phyloP scores from a whole-genome alignment of 345 rosid genomes.

The Euphorbia peplus region DNA sequence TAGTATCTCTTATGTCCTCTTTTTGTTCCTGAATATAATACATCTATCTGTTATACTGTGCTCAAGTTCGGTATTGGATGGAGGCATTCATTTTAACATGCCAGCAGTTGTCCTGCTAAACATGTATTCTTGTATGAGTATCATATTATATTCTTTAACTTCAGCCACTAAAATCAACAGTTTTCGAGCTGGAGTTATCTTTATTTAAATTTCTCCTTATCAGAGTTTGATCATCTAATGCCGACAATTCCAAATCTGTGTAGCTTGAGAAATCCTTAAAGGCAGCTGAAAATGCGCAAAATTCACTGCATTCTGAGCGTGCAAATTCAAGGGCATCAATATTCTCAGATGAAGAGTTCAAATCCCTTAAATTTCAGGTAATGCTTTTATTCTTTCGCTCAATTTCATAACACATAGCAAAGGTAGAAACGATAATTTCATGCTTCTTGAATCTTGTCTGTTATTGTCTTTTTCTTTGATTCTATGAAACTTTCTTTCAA shows the following conservation, averaged over 20 bases:
- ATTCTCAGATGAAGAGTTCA: slow-evolving; percentile 85
- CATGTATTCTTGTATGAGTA: neutral
- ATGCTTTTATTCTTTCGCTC: slow-evolving; percentile 9
- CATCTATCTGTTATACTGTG: neutral
- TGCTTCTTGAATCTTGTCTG: neutral
- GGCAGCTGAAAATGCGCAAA: slow-evolving; percentile 71
- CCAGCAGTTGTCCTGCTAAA: neutral
- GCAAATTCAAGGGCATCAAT: slow-evolving; percentile 66
- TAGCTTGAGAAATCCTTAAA: slow-evolving; percentile 85
- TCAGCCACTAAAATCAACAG: no score
- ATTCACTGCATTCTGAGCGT: slow-evolving; percentile 69
- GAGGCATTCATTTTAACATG: no score
- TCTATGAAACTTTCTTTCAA: neutral
- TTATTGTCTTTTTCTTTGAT: neutral
- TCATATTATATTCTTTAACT: neutral
- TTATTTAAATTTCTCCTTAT: neutral
- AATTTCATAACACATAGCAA: neutral
- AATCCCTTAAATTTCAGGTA: slow-evolving; percentile 88
- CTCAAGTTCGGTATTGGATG: no score
- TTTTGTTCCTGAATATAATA: neutral
- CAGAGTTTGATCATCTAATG: neutral
- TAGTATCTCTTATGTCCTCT: neutral
- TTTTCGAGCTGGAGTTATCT: neutral
- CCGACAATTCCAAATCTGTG: slow-evolving; percentile 7
- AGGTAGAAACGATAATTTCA: neutral